Conservation (phyloP, 1,284 basidiomycete genomes). For the Macrocystidia cucumis region DNA sequence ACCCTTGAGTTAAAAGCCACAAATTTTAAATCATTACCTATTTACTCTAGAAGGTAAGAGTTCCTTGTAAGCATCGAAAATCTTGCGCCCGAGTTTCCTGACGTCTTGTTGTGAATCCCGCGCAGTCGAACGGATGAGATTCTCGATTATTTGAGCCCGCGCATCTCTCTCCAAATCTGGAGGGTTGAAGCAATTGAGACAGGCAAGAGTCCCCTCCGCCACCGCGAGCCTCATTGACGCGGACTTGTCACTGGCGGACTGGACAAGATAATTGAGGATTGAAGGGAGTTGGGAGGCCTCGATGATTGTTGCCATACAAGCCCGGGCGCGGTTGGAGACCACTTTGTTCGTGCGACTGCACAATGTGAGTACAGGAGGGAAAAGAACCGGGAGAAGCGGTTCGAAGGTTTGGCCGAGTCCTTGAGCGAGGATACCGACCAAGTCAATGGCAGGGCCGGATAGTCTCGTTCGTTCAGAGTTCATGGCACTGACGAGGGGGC, state of each 20-base stretch:
- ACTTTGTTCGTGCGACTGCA: conserved; percentile 81
- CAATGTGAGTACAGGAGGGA: conserved; percentile 62
- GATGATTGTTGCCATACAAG: conserved; percentile 55
- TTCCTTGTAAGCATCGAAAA: conserved; percentile 72
- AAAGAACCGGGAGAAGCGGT: conserved; percentile 56
- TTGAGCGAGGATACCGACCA: conserved; percentile 46
- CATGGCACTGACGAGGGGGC: conserved; percentile 54
- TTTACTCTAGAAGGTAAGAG: conserved; percentile 62
- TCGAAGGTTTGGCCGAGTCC: conserved; percentile 61
- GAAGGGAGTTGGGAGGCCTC: conserved; percentile 64
- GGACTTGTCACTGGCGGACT: conserved; percentile 66
- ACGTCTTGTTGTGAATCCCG: conserved; percentile 75
- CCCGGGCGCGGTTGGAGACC: conserved; percentile 57
- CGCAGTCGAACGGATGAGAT: conserved; percentile 58
- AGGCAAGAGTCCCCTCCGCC: conserved; percentile 56
- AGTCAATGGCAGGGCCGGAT: conserved; percentile 65
- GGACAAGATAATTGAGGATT: conserved; percentile 56
- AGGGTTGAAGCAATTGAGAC: conserved; percentile 68
- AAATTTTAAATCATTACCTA: no score
- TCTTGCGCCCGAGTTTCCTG: conserved; percentile 56
- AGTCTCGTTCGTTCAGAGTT: conserved; percentile 73
- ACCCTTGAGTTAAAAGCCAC: no score
- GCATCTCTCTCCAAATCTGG: conserved; percentile 64
- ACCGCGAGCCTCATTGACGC: conserved; percentile 53
- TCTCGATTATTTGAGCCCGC: conserved; percentile 61